A percentile compares a stretch with the other conserved stretches of the same genome.
phyloP scores from a whole-genome alignment of 495 filamentous ascomycete species.

The Pyrenula aspistea region DNA sequence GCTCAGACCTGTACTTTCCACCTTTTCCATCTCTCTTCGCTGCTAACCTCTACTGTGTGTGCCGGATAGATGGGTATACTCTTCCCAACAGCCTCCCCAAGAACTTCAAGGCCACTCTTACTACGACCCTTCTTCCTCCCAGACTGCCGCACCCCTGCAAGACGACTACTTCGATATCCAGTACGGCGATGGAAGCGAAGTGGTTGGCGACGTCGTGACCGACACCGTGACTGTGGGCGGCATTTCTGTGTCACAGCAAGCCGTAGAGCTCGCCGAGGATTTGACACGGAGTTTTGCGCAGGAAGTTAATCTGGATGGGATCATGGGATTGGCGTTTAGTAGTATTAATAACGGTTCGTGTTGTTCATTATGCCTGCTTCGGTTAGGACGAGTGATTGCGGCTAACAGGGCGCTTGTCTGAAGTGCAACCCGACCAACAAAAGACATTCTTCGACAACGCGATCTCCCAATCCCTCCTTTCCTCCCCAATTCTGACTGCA shows the following conservation, averaged over 20 bases:
- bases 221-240: conserved; percentile 59
- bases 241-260: conserved; percentile 47
- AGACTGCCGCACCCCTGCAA: conserved; percentile 31
- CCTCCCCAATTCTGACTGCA: conserved; percentile 54
- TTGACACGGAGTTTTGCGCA: conserved; percentile 48
- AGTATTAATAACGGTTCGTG: conserved; percentile 46
- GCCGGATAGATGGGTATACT: conserved; percentile 37
- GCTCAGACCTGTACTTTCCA: conserved; percentile 54
- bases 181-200: conserved; percentile 62
- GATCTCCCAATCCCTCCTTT: conserved; percentile 28
- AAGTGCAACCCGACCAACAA: conserved; percentile 42
- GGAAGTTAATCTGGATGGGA: conserved; percentile 52
- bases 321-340: conserved; percentile 65
- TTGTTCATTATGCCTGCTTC: too few species aligned
- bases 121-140: conserved; percentile 39
- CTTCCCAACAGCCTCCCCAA: conserved; percentile 25
- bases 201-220: conserved; percentile 53
- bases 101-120: conserved; percentile 44
- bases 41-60: conserved; percentile 3
- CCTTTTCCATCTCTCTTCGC: not conserved
- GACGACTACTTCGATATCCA: conserved; percentile 51
- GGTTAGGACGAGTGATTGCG: too few species aligned
- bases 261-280: conserved; percentile 52
- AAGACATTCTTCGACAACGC: conserved; percentile 69
- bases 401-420: too few species aligned